phyloP scores from a whole-genome alignment of 352 stramenopile species.

The Halophytophthora polymorphica region DNA sequence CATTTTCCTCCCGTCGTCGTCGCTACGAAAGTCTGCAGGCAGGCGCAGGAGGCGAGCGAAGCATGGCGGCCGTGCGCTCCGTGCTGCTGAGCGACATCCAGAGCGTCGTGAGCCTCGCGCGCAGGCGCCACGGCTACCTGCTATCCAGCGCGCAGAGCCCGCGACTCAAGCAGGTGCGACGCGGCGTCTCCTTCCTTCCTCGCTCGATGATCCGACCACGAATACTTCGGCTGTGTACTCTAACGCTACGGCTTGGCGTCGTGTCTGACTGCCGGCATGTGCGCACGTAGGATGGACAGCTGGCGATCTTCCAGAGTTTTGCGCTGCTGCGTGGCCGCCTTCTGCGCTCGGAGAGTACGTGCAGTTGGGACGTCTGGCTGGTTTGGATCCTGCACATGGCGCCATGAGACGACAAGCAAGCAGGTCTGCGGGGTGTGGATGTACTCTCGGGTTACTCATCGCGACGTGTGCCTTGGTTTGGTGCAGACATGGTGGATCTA shows the following conservation, averaged over 20 bases:
- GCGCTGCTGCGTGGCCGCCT: conserved; percentile 55
- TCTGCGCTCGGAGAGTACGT: conserved; percentile 56
- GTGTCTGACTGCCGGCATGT: neutral
- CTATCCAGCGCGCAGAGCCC: conserved; percentile 16
- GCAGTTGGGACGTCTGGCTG: neutral
- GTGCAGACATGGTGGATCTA: conserved; percentile 53
- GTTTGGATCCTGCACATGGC: conserved; percentile 7
- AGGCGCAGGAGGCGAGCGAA: neutral
- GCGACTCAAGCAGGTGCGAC: conserved; percentile 21
- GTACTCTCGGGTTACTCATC: neutral
- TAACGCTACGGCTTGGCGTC: too few species aligned
- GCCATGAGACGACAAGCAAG: too few species aligned
- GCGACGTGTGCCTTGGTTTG: neutral
- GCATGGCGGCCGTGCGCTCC: conserved; percentile 27
- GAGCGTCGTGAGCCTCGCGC: conserved; percentile 59
- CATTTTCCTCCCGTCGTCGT: neutral
- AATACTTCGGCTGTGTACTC: neutral
- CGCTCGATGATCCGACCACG: too few species aligned
- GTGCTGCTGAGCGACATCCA: conserved; percentile 76
- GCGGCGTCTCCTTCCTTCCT: neutral
- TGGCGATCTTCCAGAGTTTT: conserved; percentile 63
- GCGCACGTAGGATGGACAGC: conserved; percentile 38
- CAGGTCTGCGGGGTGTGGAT: conserved; percentile 10
- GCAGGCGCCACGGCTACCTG: conserved; percentile 52
- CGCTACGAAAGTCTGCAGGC: conserved; percentile 3